Base-by-base conservation (phyloP, 345 rosid genomes). In the Citrus mangshanensis region DNA sequence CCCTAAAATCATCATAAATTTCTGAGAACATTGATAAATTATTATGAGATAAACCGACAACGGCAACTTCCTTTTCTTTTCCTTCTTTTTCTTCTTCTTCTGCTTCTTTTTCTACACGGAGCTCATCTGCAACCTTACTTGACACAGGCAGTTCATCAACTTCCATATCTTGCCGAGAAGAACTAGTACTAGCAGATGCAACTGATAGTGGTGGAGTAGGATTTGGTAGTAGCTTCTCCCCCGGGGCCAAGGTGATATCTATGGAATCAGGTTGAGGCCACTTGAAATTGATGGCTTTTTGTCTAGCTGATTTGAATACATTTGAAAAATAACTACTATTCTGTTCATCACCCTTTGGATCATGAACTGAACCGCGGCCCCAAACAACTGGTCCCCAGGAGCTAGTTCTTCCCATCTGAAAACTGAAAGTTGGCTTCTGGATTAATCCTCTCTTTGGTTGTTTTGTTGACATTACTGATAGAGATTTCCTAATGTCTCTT, bases 241-340 rank as follows among this genome's bases (percentile, higher is more conserved):
- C 71, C 46, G 71, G 76, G 34, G 69, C 75, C 65, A 34, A 56
- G 55, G 75, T 79, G 34, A 74, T 75, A 21, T 86, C 95, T 85
- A 75, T 88, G n/a, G 86, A 75, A 75, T 94, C 94, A 77, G 85
- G 87, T 46, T 88, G 91, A 21, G 91, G 83, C 98, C 97, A 92
- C 81, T 86, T 92, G 72, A 94, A 87, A 75, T 80, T 89, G 80
- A 87, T 85, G 8, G 97, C 97, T 77, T 37, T 91, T 83, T 94
- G 90, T 85, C 83, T 96, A 4, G 98, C 98, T 5, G 91, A 85
- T 79, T 87, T 91, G 68, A 93, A 80, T 59, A 89, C 93, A 14
- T 82, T 87, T 9, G 96, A 86, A 76, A 96, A 85, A 81, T 90
- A 94, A 72, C 72, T 83, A 56, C 81, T 78, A 67, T 38, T 58